Percentiles rank a stretch among this genome's conserved stretches.
Evolutionary conservation across 176 grass and related monocot genomes (phyloP).

Genomic region (Lolium rigidum): DNA sequence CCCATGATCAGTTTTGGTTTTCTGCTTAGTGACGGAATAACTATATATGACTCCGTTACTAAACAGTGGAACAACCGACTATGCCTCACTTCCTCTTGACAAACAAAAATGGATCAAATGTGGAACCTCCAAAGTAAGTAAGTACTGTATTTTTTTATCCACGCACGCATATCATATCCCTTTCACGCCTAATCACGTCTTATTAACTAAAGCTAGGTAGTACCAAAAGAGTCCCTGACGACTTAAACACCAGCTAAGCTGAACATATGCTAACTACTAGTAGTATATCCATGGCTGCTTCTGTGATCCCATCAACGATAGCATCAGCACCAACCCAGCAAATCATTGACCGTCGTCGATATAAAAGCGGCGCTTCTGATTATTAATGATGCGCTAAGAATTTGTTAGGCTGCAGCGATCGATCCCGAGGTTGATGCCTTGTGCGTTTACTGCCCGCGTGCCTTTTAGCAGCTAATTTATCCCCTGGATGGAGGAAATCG

Average conservation of each 20-base stretch:
- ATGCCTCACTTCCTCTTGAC: neutral
- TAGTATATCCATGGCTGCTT: neutral
- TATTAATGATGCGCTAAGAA: neutral
- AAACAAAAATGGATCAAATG: neutral
- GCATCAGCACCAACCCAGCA: neutral
- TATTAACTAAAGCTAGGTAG: neutral
- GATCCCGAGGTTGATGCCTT: neutral
- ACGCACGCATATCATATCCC: conserved; percentile 1
- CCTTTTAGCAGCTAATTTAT: neutral
- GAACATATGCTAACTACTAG: neutral
- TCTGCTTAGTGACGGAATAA: too few species aligned
- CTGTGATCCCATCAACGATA: conserved; percentile 38
- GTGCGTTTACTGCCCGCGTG: neutral
- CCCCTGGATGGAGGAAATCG: neutral
- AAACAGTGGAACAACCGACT: neutral
- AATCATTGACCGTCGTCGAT: conserved; percentile 18
- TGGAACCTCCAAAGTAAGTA: neutral
- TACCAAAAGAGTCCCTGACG: conserved; percentile 7
- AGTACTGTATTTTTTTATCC: neutral
- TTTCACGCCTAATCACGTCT: neutral
- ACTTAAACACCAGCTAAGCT: neutral
- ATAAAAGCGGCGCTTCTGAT: neutral
- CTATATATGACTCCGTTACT: neutral
- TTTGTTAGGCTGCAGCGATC: neutral
- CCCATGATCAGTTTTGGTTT: too few species aligned